Base-by-base conservation (phyloP, 2,329 filamentous ascomycete genomes). In the Exophiala calicioides region DNA sequence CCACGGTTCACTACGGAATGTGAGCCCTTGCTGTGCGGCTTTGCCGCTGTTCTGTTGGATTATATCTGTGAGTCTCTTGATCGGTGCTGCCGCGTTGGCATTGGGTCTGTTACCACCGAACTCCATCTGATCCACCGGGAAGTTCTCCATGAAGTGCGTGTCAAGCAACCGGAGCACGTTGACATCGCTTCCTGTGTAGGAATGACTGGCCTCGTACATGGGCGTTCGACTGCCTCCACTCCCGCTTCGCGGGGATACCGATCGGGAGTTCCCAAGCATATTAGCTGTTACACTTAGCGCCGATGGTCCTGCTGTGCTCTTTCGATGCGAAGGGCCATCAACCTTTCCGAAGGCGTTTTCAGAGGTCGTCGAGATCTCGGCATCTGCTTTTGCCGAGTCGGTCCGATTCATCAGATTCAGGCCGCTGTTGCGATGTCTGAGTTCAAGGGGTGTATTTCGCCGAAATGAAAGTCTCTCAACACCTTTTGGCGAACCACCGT, bases 21-120 rank as follows among this genome's bases (percentile, higher is more conserved):
- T 36, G 19, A 40, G 44, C 24, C 50, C 52, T 33, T 51, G 52
- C 35, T 49, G 52, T 15, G 27, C 44, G 3, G 36, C 37, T 44
- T 30, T 48, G n/a, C 45, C 37, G 18, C 31, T 33, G n/a, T 23
- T 45, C 30, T 50, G 47, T 67, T 38, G 66, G 58, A 60, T 71
- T 68, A 48, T 76, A 19, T 78, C 74, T 24, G 73, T 77, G 18
- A 75, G 71, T 51, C 74, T 75, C 51, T 71, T 75, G 44, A 82
- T 80, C 4, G 77, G 73, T 34, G 70, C 67, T 44, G 71, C 72
- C 24, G 60, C 52, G 34, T 80, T 81, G 3, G 86, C 75, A 1
- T 86, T 82, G 41, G 85, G 83, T 21, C 95, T 85, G 60, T 85
- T 77, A 0, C 90, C 90, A 0, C 93, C 93, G 64, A 96, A 67